Conservation (phyloP, 1,139 yeast genomes). For the Blastobotrys ciferrii region DNA sequence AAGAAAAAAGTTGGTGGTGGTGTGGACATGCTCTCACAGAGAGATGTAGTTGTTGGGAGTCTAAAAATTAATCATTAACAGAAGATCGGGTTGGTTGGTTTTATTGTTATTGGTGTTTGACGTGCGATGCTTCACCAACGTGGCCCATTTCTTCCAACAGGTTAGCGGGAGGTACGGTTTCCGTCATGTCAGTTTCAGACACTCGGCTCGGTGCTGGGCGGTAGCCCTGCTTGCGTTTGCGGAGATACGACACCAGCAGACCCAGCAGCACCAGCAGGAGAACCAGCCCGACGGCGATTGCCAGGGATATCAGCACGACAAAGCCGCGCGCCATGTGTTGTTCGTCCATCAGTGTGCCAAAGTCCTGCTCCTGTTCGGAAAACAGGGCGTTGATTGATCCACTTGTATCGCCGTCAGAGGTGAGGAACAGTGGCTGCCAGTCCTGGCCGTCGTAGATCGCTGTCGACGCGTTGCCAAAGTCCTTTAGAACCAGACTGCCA, state of each 20-base stretch:
- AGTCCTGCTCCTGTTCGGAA: slow-evolving; percentile 25
- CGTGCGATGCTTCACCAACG: slow-evolving; percentile 26
- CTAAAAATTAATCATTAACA: neutral
- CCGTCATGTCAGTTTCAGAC: slow-evolving; percentile 65
- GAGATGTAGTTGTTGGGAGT: no score
- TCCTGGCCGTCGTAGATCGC: slow-evolving; percentile 66
- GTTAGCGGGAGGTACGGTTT: slow-evolving; percentile 63
- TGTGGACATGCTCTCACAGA: neutral
- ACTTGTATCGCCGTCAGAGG: slow-evolving; percentile 33
- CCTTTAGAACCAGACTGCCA: slow-evolving; percentile 54
- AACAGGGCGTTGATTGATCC: slow-evolving; percentile 31
- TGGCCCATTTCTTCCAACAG: slow-evolving; percentile 56
- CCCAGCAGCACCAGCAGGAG: slow-evolving; percentile 64
- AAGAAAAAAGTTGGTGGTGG: neutral
- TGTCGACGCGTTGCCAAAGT: slow-evolving; percentile 61
- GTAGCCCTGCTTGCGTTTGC: slow-evolving; percentile 47
- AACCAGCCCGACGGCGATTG: slow-evolving; percentile 82
- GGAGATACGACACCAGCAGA: slow-evolving; percentile 51
- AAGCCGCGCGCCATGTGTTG: slow-evolving; percentile 54
- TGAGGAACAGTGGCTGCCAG: slow-evolving; percentile 69
- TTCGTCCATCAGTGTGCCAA: slow-evolving; percentile 23
- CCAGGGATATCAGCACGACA: slow-evolving; percentile 83
- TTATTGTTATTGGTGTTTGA: neutral
- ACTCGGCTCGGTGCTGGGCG: slow-evolving; percentile 48
- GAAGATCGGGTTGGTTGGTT: neutral